These are phyloP conservation scores for Pichia sp. DNA, from an alignment of 1,139 yeast genomes.

Conservation along the genomic window DNA sequence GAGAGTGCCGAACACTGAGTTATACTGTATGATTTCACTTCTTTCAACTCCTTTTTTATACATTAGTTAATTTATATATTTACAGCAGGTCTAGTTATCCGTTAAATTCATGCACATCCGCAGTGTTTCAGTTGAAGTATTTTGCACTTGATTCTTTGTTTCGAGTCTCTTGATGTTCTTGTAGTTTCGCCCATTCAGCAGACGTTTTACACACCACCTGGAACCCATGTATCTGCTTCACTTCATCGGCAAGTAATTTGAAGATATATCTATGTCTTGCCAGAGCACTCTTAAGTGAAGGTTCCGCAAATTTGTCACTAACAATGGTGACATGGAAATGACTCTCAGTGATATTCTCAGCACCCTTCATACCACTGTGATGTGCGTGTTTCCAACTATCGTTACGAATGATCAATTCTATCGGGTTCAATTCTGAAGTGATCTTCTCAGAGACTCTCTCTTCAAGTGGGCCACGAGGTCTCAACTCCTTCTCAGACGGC, in stretches of 20 bases:
- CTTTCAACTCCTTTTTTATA: neutral
- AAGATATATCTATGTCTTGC: constrained; percentile 73
- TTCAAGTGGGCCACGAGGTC: constrained; percentile 33
- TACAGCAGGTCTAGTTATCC: neutral
- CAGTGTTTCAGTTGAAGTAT: constrained; percentile 1
- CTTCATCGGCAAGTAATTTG: constrained; percentile 51
- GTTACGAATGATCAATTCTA: constrained; percentile 51
- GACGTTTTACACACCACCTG: constrained; percentile 81
- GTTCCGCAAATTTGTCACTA: constrained; percentile 62
- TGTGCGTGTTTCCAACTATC: constrained; percentile 89
- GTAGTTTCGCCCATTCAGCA: constrained; percentile 39
- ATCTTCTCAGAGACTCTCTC: constrained; percentile 42
- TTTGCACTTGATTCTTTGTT: constrained; percentile 5
- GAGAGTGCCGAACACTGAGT: constrained; percentile 32
- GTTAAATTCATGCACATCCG: no score
- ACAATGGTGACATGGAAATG: constrained; percentile 74
- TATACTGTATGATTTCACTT: neutral
- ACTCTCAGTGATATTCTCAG: constrained; percentile 69
- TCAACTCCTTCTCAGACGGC: neutral
- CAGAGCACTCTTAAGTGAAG: constrained; percentile 47
- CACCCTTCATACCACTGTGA: constrained; percentile 77
- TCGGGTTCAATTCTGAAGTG: constrained; percentile 40
- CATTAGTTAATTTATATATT: neutral
- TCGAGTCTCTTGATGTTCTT: no score
- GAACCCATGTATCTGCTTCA: constrained; percentile 67